Evolutionary conservation across 1,284 basidiomycete genomes (phyloP).

Genomic region (Ustilago esculenta): DNA sequence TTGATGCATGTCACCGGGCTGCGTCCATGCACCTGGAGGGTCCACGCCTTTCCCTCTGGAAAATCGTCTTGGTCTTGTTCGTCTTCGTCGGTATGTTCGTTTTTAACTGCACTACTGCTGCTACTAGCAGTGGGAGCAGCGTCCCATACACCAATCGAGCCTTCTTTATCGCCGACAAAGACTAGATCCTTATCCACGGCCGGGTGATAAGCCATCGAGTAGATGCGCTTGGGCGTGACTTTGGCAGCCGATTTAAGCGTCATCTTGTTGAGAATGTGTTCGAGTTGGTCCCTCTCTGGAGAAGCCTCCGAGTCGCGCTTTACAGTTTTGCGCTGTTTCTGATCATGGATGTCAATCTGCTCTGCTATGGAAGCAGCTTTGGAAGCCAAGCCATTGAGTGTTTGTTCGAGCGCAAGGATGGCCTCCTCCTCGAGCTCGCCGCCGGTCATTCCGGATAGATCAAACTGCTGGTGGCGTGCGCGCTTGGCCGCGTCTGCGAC

Average conservation of each 20-base stretch:
- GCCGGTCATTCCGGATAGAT: conserved; percentile 43
- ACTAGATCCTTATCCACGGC: conserved; percentile 57
- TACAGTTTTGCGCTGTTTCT: conserved; percentile 13
- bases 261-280: conserved; percentile 53
- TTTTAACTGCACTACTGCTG: conserved; percentile 14
- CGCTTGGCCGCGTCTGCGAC: conserved; percentile 47
- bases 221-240: conserved; percentile 57
- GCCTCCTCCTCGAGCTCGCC: conserved; percentile 36
- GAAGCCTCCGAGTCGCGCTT: conserved; percentile 1
- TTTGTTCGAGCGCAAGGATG: conserved; percentile 30
- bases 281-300: conserved; percentile 37
- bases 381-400: conserved; percentile 22
- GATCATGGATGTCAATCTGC: conserved; percentile 36
- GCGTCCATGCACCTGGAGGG: conserved; percentile 56
- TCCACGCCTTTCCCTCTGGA: conserved; percentile 47
- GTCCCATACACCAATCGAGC: conserved; percentile 62
- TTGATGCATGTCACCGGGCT: conserved; percentile 62
- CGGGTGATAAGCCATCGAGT: conserved; percentile 61
- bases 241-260: conserved; percentile 50
- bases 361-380: conserved; percentile 23
- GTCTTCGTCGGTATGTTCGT: conserved; percentile 22
- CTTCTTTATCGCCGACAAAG: conserved; percentile 64
- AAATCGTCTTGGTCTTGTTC: conserved; percentile 36
- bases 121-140: conserved; percentile 22
- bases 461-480: conserved; percentile 52